phyloP scores from a whole-genome alignment of 345 rosid species.

The Geranium rotundifolium region DNA sequence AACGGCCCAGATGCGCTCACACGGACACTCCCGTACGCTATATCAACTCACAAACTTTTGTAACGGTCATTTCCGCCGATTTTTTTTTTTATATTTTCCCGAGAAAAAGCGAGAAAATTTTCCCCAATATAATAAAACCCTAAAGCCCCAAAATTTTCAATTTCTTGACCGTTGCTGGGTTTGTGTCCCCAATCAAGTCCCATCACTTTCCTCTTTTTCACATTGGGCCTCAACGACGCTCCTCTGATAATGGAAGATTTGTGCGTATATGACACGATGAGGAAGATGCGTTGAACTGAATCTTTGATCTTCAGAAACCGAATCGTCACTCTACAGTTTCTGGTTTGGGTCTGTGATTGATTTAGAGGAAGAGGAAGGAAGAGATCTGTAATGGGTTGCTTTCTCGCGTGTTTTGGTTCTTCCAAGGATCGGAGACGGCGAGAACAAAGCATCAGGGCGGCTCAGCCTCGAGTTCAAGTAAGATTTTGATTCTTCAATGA shows the following conservation, averaged over 20 bases:
- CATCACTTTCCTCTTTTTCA: not conserved
- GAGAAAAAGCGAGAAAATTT: not conserved
- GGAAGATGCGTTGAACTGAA: not conserved
- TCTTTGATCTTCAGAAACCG: not conserved
- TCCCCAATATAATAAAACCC: not conserved
- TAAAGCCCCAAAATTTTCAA: not conserved
- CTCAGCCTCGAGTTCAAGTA: slow-evolving; percentile 39
- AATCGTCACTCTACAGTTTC: not conserved
- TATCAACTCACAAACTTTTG: not conserved
- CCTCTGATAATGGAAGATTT: not conserved
- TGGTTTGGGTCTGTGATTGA: not conserved
- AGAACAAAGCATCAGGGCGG: slow-evolving; percentile 15
- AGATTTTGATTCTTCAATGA: not conserved
- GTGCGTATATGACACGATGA: not conserved
- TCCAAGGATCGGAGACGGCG: slow-evolving; percentile 49
- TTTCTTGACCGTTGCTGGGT: not conserved
- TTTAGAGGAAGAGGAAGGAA: not conserved
- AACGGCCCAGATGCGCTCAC: not conserved
- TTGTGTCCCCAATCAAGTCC: too few relatives aligned
- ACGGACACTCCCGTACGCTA: not conserved
- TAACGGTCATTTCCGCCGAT: not conserved
- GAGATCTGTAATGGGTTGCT: slow-evolving; percentile 56
- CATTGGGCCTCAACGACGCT: not conserved
- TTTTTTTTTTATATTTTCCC: too few relatives aligned
- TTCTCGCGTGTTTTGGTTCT: slow-evolving; percentile 74